Conservation (phyloP, 306 rosid genomes). For the Ochetophila trinervis region DNA sequence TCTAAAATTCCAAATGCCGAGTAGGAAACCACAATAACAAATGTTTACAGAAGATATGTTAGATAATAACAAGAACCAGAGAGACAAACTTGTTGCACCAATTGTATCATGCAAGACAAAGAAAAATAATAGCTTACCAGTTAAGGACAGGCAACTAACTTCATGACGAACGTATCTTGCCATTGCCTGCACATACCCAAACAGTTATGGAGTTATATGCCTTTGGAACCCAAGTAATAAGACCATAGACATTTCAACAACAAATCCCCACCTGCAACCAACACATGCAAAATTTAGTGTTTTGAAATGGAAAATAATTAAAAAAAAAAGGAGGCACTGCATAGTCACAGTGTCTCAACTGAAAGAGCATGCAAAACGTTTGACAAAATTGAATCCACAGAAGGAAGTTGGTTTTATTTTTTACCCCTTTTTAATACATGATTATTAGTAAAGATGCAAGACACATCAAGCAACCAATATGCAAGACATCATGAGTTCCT, state of each 20-base stretch:
- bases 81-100: background rate
- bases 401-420: background rate
- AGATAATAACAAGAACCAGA: background rate
- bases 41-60: background rate
- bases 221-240: background rate
- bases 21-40: background rate
- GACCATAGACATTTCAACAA: background rate
- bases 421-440: background rate
- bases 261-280: background rate
- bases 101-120: background rate
- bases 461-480: background rate
- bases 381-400: background rate
- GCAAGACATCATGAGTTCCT: background rate
- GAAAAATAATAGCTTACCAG: conserved; percentile 46
- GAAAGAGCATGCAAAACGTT: background rate
- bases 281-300: background rate
- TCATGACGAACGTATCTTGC: conserved; percentile 78
- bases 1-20: background rate
- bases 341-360: background rate
- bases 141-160: conserved; percentile 77
- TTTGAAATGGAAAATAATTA: background rate
- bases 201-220: conserved; percentile 13
- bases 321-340: background rate
- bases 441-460: background rate
- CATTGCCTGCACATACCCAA: conserved; percentile 58